Conservation (phyloP, 352 stramenopile species). For the Globisporangium mamillatum region DNA sequence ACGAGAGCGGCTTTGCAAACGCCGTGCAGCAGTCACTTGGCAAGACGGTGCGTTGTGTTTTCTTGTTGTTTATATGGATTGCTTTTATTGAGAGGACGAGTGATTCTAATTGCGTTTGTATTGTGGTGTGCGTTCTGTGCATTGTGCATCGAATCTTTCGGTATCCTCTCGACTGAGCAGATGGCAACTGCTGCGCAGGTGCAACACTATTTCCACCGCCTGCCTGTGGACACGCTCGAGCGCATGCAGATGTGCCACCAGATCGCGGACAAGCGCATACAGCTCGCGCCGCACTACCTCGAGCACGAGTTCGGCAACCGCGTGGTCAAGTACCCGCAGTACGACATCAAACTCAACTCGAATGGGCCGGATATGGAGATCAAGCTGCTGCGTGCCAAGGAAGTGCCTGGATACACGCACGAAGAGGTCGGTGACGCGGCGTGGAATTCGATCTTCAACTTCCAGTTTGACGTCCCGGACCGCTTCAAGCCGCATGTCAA, state of each 20-base stretch:
- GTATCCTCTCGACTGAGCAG: constrained; percentile 15
- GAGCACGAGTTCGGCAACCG: constrained; percentile 46
- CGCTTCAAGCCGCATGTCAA: constrained; percentile 65
- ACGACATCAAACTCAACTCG: constrained; percentile 80
- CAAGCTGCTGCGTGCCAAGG: constrained; percentile 63
- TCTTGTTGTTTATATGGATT: neutral
- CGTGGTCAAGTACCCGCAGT: constrained; percentile 49
- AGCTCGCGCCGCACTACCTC: constrained; percentile 49
- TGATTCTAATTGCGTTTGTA: constrained; percentile 1
- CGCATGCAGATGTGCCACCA: constrained; percentile 42
- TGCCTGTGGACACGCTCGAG: constrained; percentile 62
- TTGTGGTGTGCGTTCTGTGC: neutral
- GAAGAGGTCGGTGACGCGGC: constrained; percentile 57
- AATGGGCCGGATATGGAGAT: constrained; percentile 81
- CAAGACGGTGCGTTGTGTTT: constrained; percentile 21
- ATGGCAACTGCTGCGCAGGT: constrained; percentile 31
- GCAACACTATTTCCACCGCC: constrained; percentile 64
- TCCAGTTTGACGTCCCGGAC: constrained; percentile 63
- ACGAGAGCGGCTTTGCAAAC: constrained; percentile 23
- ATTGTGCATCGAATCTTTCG: constrained; percentile 1
- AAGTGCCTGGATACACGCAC: constrained; percentile 55
- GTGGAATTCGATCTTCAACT: constrained; percentile 81
- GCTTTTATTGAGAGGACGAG: neutral
- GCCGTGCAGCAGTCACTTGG: constrained; percentile 20
- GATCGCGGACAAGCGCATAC: constrained; percentile 56